Conservation (phyloP, 805 yeast genomes). For the Candida glaebosa region DNA sequence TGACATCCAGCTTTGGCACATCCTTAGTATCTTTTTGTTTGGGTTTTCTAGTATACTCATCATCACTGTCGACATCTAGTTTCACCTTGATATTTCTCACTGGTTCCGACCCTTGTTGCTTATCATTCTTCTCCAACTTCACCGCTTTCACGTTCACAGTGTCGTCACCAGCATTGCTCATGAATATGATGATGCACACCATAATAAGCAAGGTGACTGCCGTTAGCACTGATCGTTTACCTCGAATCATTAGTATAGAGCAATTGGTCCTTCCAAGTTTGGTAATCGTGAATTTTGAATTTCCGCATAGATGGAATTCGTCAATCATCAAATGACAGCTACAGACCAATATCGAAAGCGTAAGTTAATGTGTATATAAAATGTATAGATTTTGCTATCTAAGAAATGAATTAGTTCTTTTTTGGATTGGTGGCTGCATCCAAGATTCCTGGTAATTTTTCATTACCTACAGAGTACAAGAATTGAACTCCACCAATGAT, state of each 20-base stretch:
- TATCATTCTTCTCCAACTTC: background rate
- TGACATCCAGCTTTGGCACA: background rate
- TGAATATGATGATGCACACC: constrained; percentile 2
- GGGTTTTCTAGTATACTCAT: background rate
- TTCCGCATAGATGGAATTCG: background rate
- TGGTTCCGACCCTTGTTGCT: background rate
- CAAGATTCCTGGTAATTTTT: constrained; percentile 66
- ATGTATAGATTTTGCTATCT: too few species aligned
- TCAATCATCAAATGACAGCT: background rate
- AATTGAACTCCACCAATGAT: constrained; percentile 53
- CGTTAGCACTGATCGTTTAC: background rate
- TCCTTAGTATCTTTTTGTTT: background rate
- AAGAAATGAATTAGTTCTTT: constrained; percentile 19
- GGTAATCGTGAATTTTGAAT: background rate
- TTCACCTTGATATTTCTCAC: background rate
- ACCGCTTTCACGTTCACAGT: background rate
- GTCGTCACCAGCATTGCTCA: constrained; percentile 6
- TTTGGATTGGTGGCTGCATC: constrained; percentile 52
- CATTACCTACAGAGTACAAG: constrained; percentile 51
- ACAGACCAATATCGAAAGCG: too few species aligned
- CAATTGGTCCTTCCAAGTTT: background rate
- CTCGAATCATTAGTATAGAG: constrained; percentile 3
- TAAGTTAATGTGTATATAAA: too few species aligned
- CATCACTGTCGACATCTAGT: background rate
- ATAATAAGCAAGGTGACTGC: constrained; percentile 2